Percentiles rank a stretch among this genome's conserved stretches.
These are phyloP conservation scores for Jatropha podagrica DNA, from an alignment of 441 rosid species.

Conservation along the genomic window DNA sequence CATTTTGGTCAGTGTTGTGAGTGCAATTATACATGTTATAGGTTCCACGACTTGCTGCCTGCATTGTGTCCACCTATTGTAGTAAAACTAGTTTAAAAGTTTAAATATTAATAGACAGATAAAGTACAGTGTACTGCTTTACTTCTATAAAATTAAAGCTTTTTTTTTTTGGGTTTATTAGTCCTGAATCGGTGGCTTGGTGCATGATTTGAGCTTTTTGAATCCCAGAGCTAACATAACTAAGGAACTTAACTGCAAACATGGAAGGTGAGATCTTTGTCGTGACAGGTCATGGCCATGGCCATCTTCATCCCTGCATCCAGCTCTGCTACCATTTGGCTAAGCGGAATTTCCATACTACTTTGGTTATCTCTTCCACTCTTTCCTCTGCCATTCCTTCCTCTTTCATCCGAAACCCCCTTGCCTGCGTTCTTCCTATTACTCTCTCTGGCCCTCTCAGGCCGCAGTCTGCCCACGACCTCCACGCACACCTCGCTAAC, in stretches of 20 bases:
- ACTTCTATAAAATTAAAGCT: no score
- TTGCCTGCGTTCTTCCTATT: not conserved
- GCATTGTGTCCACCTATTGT: no score
- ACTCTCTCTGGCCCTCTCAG: not conserved
- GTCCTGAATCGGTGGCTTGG: no score
- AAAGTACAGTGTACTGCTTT: no score
- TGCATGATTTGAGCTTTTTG: no score
- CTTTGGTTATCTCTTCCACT: constrained; percentile 1
- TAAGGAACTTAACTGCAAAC: not conserved
- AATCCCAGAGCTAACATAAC: no score
- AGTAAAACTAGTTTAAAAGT: no score
- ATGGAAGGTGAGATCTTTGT: constrained; percentile 13
- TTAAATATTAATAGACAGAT: no score
- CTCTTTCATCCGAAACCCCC: constrained; percentile 7
- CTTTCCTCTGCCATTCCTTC: constrained; percentile 13
- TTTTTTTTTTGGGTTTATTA: no score
- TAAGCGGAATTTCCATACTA: not conserved
- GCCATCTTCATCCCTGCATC: constrained; percentile 14
- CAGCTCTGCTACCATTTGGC: constrained; percentile 12
- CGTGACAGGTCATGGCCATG: constrained; percentile 7
- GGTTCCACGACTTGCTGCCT: no score
- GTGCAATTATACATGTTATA: no score
- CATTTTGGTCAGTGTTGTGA: no score
- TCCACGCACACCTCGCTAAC: not conserved
- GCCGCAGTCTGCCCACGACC: not conserved